Base-by-base conservation (phyloP, 371 early-diverging fungal genomes). In the Circinella umbellata region DNA sequence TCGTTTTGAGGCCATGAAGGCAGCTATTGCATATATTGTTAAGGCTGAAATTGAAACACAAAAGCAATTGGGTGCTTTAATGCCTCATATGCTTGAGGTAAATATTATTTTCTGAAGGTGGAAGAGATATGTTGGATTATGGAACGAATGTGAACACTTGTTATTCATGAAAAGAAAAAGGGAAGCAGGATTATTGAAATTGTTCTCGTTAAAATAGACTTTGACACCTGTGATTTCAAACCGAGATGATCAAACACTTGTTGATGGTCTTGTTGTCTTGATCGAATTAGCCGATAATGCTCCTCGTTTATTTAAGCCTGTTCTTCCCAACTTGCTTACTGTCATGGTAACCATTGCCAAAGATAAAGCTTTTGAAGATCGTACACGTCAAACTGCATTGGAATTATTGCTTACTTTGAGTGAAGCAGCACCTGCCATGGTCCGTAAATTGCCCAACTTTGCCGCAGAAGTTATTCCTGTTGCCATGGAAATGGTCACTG, bases 401-500 rank as follows among this genome's bases (percentile, higher is more conserved):
- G 99, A 98, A 79, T 83, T 98, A 51, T 78, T 97, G 75, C 78
- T 97, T 73, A 95, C 97, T 39, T 73, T 99, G 66, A 89, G 93
- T 27, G 98, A 98, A 79, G 85, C 90, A 42, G 89, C 93, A 17
- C 94, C 97, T 27, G 89, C 85, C 14, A 92, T 93, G 91, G 87
- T 91, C 73, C 90, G 95, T 75, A 97, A 97, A 87, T 75, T 89
- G 51, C 83, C 90, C 49, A 89, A 91, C 73, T 94, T 95, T 79
- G 86, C 88, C 66, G 68, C 82, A 34, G 87, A 84, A 59, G 55
- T 97, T 17, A 89, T 98, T 62, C 98, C 98, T 1, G 84, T 94
- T 18, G 85, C 92, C 49, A 79, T 98, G 86, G 87, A 94, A 78
- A 96, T 97, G 99, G 93, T 98, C 89, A 90, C 94, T 51, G 90